Evolutionary conservation across 2,329 filamentous ascomycete species (phyloP).

Genomic region (Harringtonia lauricola): DNA sequence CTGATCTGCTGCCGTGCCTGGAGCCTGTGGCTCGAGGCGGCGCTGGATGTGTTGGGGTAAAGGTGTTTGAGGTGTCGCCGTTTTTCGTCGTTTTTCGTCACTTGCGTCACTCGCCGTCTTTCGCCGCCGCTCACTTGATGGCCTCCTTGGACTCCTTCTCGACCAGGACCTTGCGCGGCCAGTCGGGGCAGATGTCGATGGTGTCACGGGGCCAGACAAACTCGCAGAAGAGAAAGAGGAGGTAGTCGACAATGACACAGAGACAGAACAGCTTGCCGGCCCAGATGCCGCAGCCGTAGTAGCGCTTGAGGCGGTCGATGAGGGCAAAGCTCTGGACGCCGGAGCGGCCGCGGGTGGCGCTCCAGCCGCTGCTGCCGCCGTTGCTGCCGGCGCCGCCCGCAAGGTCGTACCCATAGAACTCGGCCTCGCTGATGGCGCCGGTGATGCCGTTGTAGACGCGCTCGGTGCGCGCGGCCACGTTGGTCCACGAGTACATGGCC

Average conservation of each 20-base stretch:
- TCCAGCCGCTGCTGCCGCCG: conserved; percentile 40
- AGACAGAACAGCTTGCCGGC: conserved; percentile 95
- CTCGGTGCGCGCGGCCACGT: conserved; percentile 88
- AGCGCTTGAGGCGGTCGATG: conserved; percentile 88
- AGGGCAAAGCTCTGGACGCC: conserved; percentile 78
- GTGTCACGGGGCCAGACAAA: conserved; percentile 72
- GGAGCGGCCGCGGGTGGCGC: conserved; percentile 56
- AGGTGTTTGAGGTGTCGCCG: too few species aligned
- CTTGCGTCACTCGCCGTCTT: background rate
- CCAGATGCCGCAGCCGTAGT: conserved; percentile 98
- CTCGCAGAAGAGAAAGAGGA: conserved; percentile 82
- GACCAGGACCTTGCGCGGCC: conserved; percentile 62
- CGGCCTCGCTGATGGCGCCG: conserved; percentile 71
- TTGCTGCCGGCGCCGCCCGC: conserved; percentile 30
- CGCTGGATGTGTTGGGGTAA: too few species aligned
- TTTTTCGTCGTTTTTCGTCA: background rate
- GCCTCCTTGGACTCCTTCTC: conserved; percentile 16
- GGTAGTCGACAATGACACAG: conserved; percentile 86
- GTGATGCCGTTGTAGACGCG: conserved; percentile 90
- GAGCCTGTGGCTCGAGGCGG: too few species aligned
- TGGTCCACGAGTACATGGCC: conserved; percentile 98
- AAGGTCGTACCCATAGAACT: conserved; percentile 77
- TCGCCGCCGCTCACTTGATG: background rate
- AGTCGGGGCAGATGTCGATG: conserved; percentile 84
- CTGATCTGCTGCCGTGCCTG: too few species aligned